Evolutionary conservation across 179 eudicot species (phyloP), one percentile per base, ranked within the genome.

Genomic region (Beta lomatogona): DNA sequence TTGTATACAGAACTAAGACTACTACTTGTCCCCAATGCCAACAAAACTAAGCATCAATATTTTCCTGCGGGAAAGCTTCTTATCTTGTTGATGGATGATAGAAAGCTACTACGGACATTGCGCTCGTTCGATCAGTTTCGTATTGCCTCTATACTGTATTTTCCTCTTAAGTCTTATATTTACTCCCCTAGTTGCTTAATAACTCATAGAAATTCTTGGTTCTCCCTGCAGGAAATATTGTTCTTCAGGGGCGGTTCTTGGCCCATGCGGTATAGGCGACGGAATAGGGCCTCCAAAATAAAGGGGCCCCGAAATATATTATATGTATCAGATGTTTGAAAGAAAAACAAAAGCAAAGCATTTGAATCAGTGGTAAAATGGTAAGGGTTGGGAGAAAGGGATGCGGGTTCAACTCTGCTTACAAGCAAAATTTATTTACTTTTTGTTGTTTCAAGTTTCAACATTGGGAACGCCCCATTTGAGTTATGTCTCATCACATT

Each of bases 171-270:
- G 28, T 22, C 7, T 15, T 44, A 66, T 75, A 60, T 9, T 36
- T 57, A 10, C 9, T 36, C 4, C 11, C 55, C 21, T 68, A 1
- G 45, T 46, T 70, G 54, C 36, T 73, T 7, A 46, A 68, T 21
- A 18, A 70, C 72, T 75, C 57, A 76, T 81, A 12, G 10, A 46
- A 68, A 46, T 15, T 54, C 13, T 19, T 18, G 21, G 46, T 28
- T 78, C 22, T n/a, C 4, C 15, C 25, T 89, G 84, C 93, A 94
- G 98, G 95, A 6, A 94, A 94, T 78, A 93, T 90, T 50, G 98
- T 94, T 81, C 93, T 94, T 72, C 94, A 91, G 93, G 93, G 97
- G n/a, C n/a, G n/a, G n/a, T n/a, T n/a, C n/a, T n/a, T n/a, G n/a
- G n/a, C n/a, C n/a, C n/a, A n/a, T n/a, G n/a, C n/a, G n/a, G n/a